Base-by-base conservation (phyloP, 306 rosid genomes). In the Fragaria nilgerrensis region DNA sequence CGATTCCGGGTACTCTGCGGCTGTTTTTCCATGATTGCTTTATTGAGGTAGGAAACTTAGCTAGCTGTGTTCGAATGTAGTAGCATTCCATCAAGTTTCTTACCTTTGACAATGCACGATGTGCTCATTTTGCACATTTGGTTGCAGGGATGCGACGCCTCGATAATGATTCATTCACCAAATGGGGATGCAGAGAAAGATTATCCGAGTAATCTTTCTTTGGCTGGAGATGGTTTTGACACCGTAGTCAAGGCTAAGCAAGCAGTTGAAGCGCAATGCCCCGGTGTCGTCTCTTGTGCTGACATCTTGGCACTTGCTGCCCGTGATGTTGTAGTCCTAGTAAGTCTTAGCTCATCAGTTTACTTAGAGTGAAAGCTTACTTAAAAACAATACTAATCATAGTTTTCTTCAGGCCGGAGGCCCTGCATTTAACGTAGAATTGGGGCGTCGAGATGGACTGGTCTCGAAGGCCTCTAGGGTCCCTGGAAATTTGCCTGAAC, bases 181-280 rank as follows among this genome's bases (percentile, higher is more conserved):
- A 89, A 88, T 19, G 88, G 89, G 22, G 93, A 90, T 43, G 96
- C 98, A 48, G 97, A 90, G 84, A 95, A 92, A 71, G 93, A 95
- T 69, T 83, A 86, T 0, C 0, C 47, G 0, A 95, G 90, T 23
- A 92, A 92, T 73, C 82, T 90, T 10, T 92, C 98, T 0, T 82
- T 95, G 3, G 84, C 98, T 0, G 97, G 97, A 84, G 98, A 92
- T 84, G 98, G 98, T 0, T 92, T 95, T 78, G 97, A 92, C 84
- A 92, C 97, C 2, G 91, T 92, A 1, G 55, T 85, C 8, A 88
- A 92, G 69, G 97, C 96, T 3, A 95, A 95, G 55, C 68, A 88
- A 77, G 93, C 97, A 0, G 90, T 92, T 5, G 98, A 92, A 88
- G 72, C 78, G 62, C 49, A 39, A 67, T 92, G 98, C 81, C 96